Conservation (phyloP, 2,329 filamentous ascomycete species). For the Hirsutella minnesotensis region DNA sequence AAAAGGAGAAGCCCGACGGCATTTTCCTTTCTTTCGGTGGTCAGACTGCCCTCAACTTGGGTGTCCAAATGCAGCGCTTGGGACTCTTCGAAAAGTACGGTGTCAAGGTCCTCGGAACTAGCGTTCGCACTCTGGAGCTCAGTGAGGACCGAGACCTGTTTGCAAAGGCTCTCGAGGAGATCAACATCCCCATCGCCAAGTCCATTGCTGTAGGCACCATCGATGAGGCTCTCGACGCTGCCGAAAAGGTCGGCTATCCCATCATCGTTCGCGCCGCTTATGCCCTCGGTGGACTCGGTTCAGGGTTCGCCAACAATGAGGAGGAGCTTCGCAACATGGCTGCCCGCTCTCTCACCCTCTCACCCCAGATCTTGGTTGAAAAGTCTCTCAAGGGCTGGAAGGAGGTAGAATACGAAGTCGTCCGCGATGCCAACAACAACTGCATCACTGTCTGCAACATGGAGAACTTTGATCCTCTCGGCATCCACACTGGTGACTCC, state of each 20-base stretch:
- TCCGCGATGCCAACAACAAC: slow-evolving; percentile 94
- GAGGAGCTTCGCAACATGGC: slow-evolving; percentile 92
- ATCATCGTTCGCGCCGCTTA: slow-evolving; percentile 98
- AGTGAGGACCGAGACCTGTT: slow-evolving; percentile 96
- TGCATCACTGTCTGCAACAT: slow-evolving; percentile 91
- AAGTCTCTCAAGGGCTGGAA: slow-evolving; percentile 99
- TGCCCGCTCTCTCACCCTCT: slow-evolving; percentile 81
- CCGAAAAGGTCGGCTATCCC: slow-evolving; percentile 80
- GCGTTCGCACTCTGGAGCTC: slow-evolving; percentile 84
- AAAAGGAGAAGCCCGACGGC: slow-evolving; percentile 88
- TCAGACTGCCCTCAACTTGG: slow-evolving; percentile 91
- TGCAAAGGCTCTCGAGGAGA: slow-evolving; percentile 89
- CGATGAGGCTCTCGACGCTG: slow-evolving; percentile 84
- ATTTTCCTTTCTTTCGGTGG: slow-evolving; percentile 97
- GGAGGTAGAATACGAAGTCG: slow-evolving; percentile 97
- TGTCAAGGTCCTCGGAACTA: slow-evolving; percentile 91
- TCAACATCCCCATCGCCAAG: slow-evolving; percentile 93
- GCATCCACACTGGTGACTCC: slow-evolving; percentile 96
- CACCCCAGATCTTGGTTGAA: slow-evolving; percentile 93
- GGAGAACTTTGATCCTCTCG: slow-evolving; percentile 87
- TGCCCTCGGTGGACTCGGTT: slow-evolving; percentile 89
- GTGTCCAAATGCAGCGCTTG: slow-evolving; percentile 94
- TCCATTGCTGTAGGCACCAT: slow-evolving; percentile 86
- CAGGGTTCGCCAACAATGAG: slow-evolving; percentile 86
- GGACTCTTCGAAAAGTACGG: slow-evolving; percentile 92